phyloP scores from a whole-genome alignment of 768 basidiomycete genomes.

The Clavaria fumosa region DNA sequence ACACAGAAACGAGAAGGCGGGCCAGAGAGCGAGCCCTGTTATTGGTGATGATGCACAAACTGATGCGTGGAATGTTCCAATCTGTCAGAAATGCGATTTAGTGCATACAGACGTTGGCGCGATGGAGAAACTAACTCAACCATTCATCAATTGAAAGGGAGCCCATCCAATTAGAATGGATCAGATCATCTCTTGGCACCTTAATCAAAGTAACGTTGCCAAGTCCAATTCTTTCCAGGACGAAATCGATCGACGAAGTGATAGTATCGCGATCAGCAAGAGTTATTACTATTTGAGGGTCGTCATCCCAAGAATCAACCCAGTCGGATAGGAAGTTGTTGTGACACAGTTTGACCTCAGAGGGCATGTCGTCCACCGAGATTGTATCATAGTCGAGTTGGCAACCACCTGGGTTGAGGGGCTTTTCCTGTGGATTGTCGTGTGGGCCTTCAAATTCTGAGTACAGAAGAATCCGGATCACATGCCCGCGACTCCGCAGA shows the following conservation, averaged over 20 bases:
- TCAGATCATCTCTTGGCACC: constrained; percentile 34
- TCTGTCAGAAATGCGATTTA: constrained; percentile 26
- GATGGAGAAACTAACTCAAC: constrained; percentile 33
- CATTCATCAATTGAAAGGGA: constrained; percentile 41
- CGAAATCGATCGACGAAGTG: no score
- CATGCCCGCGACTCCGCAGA: constrained; percentile 4
- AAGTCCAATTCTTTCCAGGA: constrained; percentile 12
- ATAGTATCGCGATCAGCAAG: no score
- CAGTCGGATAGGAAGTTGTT: constrained; percentile 15
- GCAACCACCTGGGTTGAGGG: constrained; percentile 10
- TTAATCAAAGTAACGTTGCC: constrained; percentile 22
- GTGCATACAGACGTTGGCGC: constrained; percentile 11
- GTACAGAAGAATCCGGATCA: constrained; percentile 4
- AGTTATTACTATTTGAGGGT: constrained; percentile 21
- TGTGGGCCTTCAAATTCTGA: background rate
- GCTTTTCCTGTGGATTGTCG: background rate
- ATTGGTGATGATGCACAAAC: constrained; percentile 64
- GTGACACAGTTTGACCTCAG: background rate
- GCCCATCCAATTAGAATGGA: constrained; percentile 45
- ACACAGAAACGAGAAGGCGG: constrained; percentile 51
- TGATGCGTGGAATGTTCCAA: constrained; percentile 58
- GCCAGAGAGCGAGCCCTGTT: constrained; percentile 54
- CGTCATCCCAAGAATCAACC: constrained; percentile 16
- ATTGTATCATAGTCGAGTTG: constrained; percentile 11
- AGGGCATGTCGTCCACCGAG: background rate